Base-by-base conservation (phyloP, 768 basidiomycete genomes). In the Macrolepiota dolichaula region DNA sequence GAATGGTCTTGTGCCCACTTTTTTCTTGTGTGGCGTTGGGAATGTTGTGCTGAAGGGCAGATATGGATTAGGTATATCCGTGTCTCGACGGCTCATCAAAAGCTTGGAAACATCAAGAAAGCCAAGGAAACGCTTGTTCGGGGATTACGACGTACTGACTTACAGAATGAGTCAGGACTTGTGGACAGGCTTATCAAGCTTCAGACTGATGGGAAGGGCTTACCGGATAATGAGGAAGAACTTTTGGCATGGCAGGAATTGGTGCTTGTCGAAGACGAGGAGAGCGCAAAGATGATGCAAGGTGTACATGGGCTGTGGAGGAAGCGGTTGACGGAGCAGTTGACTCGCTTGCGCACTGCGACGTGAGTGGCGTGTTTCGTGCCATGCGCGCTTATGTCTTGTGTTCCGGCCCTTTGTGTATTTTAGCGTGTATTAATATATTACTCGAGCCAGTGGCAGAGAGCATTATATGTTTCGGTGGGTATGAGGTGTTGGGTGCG, bases 121-220 rank as follows among this genome's bases (percentile, higher is more conserved):
- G 65, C 65, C 2, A 59, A 65, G 47, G 64, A 65, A n/a, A 55
- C 64, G 5, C 22, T 68, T 11, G 61, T 59, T 6, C 35, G 53
- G n/a, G 67, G 57, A 2, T 56, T 68, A 4, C 61, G 61, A 2
- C 61, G 63, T 19, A 42, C 51, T 7, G 57, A 66, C 13, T 51
- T 68, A 1, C 37, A 65, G 51, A 64, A 62, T 32, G 57, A 66
- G 2, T 13, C 50, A 6, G 61, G 58, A 13, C 51, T 68, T 11
- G 65, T 66, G 19, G 64, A 68, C 32, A 61, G 52, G 25, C 52
- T 68, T 5, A 66, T 68, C 13, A 42, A 54, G 12, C 57, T 68
- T 27, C 67, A 66, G 47, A 68, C 64, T 0, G 52, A 58, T 24
- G 57, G 64, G 3, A 64, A 66, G 32, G 67, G 65, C 24, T 40